A percentile compares a stretch with the other conserved stretches of the same genome.
Conservation (phyloP, 2,329 filamentous ascomycete species). For the Pseudocercospora eumusae region DNA sequence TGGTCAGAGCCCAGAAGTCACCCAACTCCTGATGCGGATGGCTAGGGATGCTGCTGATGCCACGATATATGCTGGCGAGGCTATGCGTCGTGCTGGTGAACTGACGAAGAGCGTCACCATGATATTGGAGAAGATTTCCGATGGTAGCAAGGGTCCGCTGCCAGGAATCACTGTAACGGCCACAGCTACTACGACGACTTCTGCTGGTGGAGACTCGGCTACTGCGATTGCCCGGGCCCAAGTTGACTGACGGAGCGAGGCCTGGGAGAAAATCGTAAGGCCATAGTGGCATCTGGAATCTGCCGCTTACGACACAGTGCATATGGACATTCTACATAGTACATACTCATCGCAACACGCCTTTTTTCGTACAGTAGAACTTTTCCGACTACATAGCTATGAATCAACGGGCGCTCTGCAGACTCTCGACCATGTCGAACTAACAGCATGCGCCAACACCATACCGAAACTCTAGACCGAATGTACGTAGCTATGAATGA, state of each 20-base stretch:
- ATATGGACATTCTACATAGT: neutral
- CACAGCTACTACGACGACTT: neutral
- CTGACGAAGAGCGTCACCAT: constrained; percentile 14
- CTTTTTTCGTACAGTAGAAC: neutral
- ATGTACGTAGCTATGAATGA: too few relatives aligned
- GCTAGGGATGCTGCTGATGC: constrained; percentile 21
- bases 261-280: neutral
- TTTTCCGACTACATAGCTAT: neutral
- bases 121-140: constrained; percentile 5
- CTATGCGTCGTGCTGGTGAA: constrained; percentile 13
- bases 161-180: neutral
- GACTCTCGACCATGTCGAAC: neutral
- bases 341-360: neutral
- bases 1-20: constrained; percentile 19
- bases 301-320: neutral
- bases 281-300: neutral
- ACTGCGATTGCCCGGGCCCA: neutral
- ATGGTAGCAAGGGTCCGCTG: neutral
- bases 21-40: constrained; percentile 16
- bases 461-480: too few relatives aligned
- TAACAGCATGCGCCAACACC: too few relatives aligned
- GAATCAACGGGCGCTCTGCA: neutral
- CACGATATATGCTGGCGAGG: constrained; percentile 11
- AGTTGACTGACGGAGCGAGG: neutral
- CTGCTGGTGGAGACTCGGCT: neutral